A percentile compares a stretch with the other conserved stretches of the same genome.
Conservation (phyloP, 2,329 filamentous ascomycete genomes). For the Lomentospora prolificans region DNA sequence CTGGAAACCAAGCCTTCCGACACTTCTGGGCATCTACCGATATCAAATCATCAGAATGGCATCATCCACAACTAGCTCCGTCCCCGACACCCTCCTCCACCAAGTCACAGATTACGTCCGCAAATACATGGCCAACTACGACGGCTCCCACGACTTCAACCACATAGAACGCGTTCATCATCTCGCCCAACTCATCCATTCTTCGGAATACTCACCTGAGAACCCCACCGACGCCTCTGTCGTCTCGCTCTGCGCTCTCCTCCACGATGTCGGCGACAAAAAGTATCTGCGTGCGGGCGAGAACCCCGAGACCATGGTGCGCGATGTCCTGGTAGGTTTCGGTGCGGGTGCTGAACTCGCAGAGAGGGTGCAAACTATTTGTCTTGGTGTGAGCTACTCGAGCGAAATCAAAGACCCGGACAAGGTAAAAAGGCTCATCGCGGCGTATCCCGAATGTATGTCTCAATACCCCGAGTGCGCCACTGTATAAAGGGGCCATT, state of each 20-base stretch:
- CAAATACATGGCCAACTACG: slow-evolving; percentile 66
- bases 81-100: slow-evolving; percentile 35
- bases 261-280: slow-evolving; percentile 84
- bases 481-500: too few species aligned
- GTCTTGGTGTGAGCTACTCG: slow-evolving; percentile 68
- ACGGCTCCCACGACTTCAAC: slow-evolving; percentile 79
- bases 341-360: slow-evolving; percentile 52
- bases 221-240: slow-evolving; percentile 36
- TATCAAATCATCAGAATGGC: neutral
- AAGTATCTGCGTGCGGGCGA: slow-evolving; percentile 61
- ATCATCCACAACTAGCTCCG: neutral
- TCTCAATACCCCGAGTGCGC: too few species aligned
- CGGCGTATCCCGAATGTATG: slow-evolving; percentile 49
- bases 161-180: slow-evolving; percentile 73
- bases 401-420: slow-evolving; percentile 59
- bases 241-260: slow-evolving; percentile 60
- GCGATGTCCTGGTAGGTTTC: slow-evolving; percentile 41
- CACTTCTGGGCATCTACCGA: neutral
- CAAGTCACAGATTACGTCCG: slow-evolving; percentile 54
- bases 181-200: slow-evolving; percentile 58
- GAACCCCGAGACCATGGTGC: slow-evolving; percentile 46
- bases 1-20: neutral
- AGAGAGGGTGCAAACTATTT: slow-evolving; percentile 58
- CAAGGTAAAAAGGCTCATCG: slow-evolving; percentile 51
- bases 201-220: slow-evolving; percentile 27